These are phyloP conservation scores for Phaeotremella skinneri DNA, from an alignment of 768 basidiomycete species.

Conservation along the genomic window DNA sequence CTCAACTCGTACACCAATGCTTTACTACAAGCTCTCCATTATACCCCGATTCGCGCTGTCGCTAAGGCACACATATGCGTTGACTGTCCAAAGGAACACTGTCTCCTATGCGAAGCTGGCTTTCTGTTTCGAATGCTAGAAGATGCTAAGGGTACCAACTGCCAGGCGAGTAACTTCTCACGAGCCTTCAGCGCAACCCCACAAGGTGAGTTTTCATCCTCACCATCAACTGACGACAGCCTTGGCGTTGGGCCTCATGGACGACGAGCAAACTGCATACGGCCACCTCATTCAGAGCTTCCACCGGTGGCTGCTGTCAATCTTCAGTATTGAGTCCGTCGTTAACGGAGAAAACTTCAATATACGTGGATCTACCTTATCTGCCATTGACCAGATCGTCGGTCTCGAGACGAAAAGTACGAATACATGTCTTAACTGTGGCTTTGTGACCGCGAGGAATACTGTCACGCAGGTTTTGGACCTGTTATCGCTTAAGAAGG, in stretches of 20 bases:
- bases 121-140: conserved; percentile 94
- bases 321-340: conserved; percentile 59
- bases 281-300: conserved; percentile 88
- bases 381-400: conserved; percentile 80
- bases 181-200: conserved; percentile 85
- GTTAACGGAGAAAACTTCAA: conserved; percentile 36
- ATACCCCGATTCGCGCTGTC: conserved; percentile 72
- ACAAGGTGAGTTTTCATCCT: conserved; percentile 60
- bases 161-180: conserved; percentile 96
- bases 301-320: conserved; percentile 88
- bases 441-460: conserved; percentile 68
- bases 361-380: conserved; percentile 49
- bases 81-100: conserved; percentile 84
- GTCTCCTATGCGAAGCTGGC: conserved; percentile 89
- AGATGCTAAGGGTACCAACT: conserved; percentile 89
- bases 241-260: conserved; percentile 82
- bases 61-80: conserved; percentile 91
- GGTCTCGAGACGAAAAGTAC: conserved; percentile 75
- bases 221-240: conserved; percentile 33
- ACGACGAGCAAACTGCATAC: conserved; percentile 80
- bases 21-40: conserved; percentile 85
- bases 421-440: conserved; percentile 73
- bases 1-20: conserved; percentile 95
- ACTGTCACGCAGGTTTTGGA: conserved; percentile 80
- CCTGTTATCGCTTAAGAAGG: conserved; percentile 80